These are phyloP conservation scores for Gelatoporia subvermispora DNA, from an alignment of 768 basidiomycete species.

Conservation along the genomic window DNA sequence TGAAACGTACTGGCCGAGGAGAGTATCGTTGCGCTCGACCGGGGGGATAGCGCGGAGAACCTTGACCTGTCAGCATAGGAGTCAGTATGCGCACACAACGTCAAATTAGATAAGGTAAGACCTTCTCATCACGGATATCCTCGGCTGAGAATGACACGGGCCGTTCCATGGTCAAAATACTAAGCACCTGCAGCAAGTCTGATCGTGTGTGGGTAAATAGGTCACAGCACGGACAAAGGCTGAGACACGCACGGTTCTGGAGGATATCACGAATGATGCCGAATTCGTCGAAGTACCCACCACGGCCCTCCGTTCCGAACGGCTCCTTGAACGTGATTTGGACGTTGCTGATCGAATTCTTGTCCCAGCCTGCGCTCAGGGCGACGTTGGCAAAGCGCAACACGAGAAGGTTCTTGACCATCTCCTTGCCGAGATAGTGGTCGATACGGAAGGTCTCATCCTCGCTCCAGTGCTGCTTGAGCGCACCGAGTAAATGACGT, in stretches of 20 bases:
- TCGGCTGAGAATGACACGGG: constrained; percentile 97
- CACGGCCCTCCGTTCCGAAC: constrained; percentile 98
- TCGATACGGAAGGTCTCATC: constrained; percentile 99
- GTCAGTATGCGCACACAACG: constrained; percentile 16
- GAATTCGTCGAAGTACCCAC: constrained; percentile 99
- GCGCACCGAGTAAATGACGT: constrained; percentile 64
- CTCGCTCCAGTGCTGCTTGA: constrained; percentile 89
- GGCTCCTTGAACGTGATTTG: constrained; percentile 99
- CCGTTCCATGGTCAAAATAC: constrained; percentile 94
- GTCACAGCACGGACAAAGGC: not conserved
- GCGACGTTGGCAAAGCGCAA: constrained; percentile 94
- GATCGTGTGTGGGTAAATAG: constrained; percentile 6
- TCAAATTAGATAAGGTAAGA: constrained; percentile 22
- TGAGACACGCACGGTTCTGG: constrained; percentile 83
- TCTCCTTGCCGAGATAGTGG: constrained; percentile 99
- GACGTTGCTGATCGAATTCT: constrained; percentile 92
- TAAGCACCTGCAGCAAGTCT: constrained; percentile 95
- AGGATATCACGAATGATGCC: constrained; percentile 97
- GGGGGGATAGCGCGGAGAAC: constrained; percentile 89
- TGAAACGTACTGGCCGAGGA: constrained; percentile 91
- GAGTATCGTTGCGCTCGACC: constrained; percentile 68
- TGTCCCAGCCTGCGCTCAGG: constrained; percentile 88
- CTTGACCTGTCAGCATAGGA: constrained; percentile 66
- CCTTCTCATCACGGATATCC: constrained; percentile 99
- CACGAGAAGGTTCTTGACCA: constrained; percentile 98